phyloP scores from a whole-genome alignment of 2,329 filamentous ascomycete species.

The Alternaria consortialis region DNA sequence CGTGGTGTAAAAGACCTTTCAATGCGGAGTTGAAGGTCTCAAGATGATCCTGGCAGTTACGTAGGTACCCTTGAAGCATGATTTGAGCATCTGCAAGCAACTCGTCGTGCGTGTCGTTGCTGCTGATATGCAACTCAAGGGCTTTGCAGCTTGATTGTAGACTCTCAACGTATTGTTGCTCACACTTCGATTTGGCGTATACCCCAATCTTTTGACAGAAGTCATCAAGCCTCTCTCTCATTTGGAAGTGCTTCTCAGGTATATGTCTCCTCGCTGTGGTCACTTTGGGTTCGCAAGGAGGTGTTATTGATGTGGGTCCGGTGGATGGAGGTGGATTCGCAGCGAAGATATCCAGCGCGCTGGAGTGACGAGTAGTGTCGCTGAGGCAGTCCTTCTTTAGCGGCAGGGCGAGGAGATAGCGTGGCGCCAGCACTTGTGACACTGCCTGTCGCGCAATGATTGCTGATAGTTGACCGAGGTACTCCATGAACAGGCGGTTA shows the following conservation, averaged over 20 bases:
- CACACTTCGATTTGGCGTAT: conserved; percentile 23
- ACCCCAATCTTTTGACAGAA: conserved; percentile 23
- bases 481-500: conserved; percentile 52
- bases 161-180: conserved; percentile 31
- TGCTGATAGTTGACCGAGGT: conserved; percentile 31
- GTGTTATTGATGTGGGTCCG: not conserved
- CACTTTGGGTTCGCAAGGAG: conserved; percentile 13
- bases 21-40: conserved; percentile 8
- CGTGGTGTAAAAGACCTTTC: not conserved
- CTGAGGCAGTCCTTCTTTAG: not conserved
- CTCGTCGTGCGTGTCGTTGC: not conserved
- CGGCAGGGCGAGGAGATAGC: not conserved
- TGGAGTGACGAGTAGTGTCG: conserved; percentile 8
- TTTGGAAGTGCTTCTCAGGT: not conserved
- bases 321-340: not conserved
- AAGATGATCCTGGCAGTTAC: conserved; percentile 24
- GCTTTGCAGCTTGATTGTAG: conserved; percentile 30
- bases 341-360: conserved; percentile 13
- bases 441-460: conserved; percentile 14
- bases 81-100: not conserved
- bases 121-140: conserved; percentile 11
- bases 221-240: conserved; percentile 14
- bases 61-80: conserved; percentile 20
- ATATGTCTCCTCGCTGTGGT: not conserved
- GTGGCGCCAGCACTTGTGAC: not conserved